A percentile compares a stretch with the other conserved stretches of the same genome.
phyloP scores from a whole-genome alignment of 2,329 filamentous ascomycete genomes.

The Aspergillus persii region DNA sequence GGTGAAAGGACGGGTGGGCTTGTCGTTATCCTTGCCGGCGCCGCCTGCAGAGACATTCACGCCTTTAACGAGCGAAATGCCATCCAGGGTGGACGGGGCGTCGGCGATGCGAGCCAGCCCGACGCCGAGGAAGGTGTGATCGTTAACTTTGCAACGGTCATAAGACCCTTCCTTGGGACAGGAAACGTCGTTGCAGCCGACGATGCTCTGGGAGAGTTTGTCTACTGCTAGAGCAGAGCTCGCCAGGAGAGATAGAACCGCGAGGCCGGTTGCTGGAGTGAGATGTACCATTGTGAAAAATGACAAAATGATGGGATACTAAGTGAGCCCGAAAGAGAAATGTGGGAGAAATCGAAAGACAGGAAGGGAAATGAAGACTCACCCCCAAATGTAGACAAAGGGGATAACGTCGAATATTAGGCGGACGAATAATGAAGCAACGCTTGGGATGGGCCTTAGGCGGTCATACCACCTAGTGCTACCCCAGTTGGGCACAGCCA shows the following conservation, averaged over 20 bases:
- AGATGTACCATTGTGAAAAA: not conserved
- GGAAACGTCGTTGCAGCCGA: not conserved
- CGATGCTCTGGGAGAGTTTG: not conserved
- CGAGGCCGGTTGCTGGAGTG: not conserved
- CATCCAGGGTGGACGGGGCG: constrained; percentile 7
- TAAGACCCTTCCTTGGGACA: not conserved
- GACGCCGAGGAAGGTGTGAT: constrained; percentile 10
- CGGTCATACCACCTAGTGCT: not conserved
- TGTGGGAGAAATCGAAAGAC: not conserved
- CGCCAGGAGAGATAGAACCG: not conserved
- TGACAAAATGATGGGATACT: not conserved
- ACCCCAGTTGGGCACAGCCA: not conserved
- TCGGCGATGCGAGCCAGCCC: constrained; percentile 9
- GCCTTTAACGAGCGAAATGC: constrained; percentile 16
- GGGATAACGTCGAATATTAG: not conserved
- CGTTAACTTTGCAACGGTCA: constrained; percentile 10
- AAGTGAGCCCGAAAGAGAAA: not conserved
- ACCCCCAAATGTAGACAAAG: not conserved
- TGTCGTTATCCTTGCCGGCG: not conserved
- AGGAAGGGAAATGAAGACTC: not conserved
- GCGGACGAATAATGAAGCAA: not conserved
- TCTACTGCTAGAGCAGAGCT: not conserved
- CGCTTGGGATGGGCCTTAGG: not conserved
- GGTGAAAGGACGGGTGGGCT: constrained; percentile 5
- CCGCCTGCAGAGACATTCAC: constrained; percentile 6